Evolutionary conservation across 2,329 filamentous ascomycete genomes (phyloP), one percentile per base, ranked within the genome.

Genomic region (Phialophora verrucosa): DNA sequence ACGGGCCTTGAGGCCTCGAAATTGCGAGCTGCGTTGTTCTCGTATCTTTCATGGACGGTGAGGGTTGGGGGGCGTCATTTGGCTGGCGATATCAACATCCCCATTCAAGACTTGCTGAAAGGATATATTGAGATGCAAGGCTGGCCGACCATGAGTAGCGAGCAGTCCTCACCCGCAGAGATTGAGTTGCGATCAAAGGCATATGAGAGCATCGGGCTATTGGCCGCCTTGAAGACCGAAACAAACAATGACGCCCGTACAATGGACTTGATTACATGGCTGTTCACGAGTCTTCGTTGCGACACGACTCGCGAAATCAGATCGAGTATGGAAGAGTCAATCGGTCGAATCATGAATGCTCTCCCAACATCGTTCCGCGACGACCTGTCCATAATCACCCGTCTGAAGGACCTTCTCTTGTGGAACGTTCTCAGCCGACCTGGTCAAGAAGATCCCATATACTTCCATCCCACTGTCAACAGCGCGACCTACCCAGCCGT

Each of bases 151-250:
- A 83, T 83, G 54, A 82, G 87, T 60, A 85, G 87, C 70, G 76
- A 83, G 59, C 31, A 53, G 23, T 53, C 59, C 35, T 53, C 47
- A 2, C 84, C 85, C 1, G 77, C 83, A 56, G 87, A 89, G 62
- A 81, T 89, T 62, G 84, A 86, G 3, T 82, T 97, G 51, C 88
- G 94, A 49, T 89, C 89, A 5, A 89, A 91, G 74, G 93, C 91
- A 1, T 98, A 97, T 76, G 94, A 98, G 76, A 93, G 91, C 0
- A 92, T 98, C 47, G 95, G 94, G 0, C 85, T 95, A 14, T 79
- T 98, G 27, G 88, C 91, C 0, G 86, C 89, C 3, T 79, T 84
- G 2, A 74, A 83, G 3, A 88, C 91, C 0, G 86, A 88, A 4
- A 78, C 83, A 1, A 73, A 82, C 1, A 81, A 84, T 67, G 76